Evolutionary conservation across 2,329 filamentous ascomycete species (phyloP).

Genomic region (Stagonosporopsis vannaccii): DNA sequence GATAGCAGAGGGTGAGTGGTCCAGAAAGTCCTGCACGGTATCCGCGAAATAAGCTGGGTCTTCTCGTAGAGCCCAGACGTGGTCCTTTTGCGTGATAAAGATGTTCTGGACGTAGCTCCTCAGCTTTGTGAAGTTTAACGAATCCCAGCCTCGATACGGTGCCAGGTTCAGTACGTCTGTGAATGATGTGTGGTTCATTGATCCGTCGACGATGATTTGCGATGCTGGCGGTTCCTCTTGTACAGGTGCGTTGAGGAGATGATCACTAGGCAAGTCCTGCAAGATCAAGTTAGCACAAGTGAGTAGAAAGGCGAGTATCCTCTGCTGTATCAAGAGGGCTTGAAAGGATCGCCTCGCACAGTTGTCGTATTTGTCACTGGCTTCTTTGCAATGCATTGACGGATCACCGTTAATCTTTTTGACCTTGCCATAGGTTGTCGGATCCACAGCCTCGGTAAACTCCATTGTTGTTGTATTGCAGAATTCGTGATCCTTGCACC

Average conservation of each 20-base stretch:
- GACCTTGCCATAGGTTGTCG: not conserved
- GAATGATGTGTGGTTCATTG: not conserved
- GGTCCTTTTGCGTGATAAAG: not conserved
- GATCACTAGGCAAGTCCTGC: not conserved
- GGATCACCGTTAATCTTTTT: not conserved
- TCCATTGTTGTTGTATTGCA: not conserved
- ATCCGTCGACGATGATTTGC: not conserved
- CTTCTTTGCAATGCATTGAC: not conserved
- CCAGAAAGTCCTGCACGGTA: not conserved
- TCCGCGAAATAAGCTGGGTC: conserved; percentile 19
- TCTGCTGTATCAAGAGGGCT: conserved; percentile 1
- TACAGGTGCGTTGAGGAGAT: not conserved
- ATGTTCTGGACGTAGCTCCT: not conserved
- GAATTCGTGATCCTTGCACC: not conserved
- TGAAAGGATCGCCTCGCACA: conserved; percentile 1
- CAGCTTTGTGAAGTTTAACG: not conserved
- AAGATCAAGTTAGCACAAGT: conserved; percentile 4
- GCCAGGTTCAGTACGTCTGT: conserved; percentile 3
- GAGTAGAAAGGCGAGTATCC: conserved; percentile 7
- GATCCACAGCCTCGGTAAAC: conserved; percentile 3
- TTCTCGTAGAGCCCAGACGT: conserved; percentile 15
- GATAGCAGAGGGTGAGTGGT: not conserved
- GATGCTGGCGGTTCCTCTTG: not conserved
- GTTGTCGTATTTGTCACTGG: not conserved
- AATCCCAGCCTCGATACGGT: conserved; percentile 5